Conservation (phyloP, 106 monocot genomes). For the Acanthochlamys bracteata region DNA sequence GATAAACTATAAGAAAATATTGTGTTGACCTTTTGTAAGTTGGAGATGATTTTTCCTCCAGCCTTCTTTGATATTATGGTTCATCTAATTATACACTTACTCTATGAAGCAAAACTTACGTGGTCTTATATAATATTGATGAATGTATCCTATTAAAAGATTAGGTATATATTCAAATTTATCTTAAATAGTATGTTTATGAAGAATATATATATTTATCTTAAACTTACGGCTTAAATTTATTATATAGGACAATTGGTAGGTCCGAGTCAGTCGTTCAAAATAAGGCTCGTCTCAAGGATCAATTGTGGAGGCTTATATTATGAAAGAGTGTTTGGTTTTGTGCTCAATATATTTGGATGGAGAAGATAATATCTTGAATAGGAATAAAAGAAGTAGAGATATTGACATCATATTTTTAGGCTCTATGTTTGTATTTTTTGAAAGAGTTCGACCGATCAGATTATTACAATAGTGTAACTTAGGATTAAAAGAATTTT, state of each 20-base stretch:
- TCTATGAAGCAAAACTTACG: background rate
- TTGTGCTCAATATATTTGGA: background rate
- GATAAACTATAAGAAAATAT: background rate
- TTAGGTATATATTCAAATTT: background rate
- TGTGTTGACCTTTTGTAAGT: background rate
- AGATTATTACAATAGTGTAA: background rate
- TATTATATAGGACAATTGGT: background rate
- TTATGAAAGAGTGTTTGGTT: background rate
- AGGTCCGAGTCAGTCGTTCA: background rate
- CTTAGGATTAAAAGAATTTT: no score
- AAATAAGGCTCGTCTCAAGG: background rate
- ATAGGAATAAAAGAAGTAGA: background rate
- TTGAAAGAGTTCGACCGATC: background rate
- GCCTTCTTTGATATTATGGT: conserved; percentile 13
- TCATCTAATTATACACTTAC: conserved; percentile 12
- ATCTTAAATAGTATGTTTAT: background rate
- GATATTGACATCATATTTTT: background rate
- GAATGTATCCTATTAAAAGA: conserved; percentile 13
- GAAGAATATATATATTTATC: background rate
- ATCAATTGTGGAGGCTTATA: background rate
- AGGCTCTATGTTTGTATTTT: background rate
- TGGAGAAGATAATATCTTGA: background rate
- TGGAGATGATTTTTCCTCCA: conserved; percentile 4
- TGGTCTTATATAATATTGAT: conserved; percentile 6
- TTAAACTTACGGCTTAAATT: no score